Percentiles rank a stretch among this genome's conserved stretches.
Evolutionary conservation across 2,329 filamentous ascomycete species (phyloP).

Genomic region (Capronia americana): DNA sequence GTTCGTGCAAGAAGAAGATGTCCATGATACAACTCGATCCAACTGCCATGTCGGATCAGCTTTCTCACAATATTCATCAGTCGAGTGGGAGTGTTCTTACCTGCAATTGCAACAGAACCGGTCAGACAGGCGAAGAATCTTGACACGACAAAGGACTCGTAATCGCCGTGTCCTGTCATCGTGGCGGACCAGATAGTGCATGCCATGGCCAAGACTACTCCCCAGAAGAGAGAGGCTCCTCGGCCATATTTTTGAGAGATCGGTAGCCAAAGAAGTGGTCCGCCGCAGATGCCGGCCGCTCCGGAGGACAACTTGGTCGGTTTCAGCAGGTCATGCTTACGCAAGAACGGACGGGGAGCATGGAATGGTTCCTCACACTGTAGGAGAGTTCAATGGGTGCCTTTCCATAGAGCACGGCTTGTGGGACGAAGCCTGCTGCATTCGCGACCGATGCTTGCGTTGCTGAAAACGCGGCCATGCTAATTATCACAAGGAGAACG

Average conservation of each 20-base stretch:
- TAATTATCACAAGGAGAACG: conserved; percentile 35
- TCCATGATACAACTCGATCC: conserved; percentile 6
- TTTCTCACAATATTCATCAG: too few relatives aligned
- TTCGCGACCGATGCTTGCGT: too few relatives aligned
- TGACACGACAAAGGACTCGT: too few relatives aligned
- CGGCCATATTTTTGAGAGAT: conserved; percentile 1
- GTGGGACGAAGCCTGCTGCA: too few relatives aligned
- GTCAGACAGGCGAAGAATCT: too few relatives aligned
- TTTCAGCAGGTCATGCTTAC: conserved; percentile 37
- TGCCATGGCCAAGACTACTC: not conserved
- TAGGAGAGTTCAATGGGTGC: too few relatives aligned
- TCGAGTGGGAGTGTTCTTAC: too few relatives aligned
- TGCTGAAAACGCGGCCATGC: too few relatives aligned
- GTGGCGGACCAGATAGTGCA: conserved; percentile 5
- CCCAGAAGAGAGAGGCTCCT: conserved; percentile 1
- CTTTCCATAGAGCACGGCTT: too few relatives aligned
- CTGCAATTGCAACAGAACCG: too few relatives aligned
- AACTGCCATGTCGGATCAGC: not conserved
- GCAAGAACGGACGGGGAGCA: too few relatives aligned
- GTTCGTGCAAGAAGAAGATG: conserved; percentile 1
- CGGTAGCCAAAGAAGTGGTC: conserved; percentile 4
- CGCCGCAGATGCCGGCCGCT: not conserved
- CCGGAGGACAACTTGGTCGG: conserved; percentile 24
- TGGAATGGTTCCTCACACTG: too few relatives aligned
- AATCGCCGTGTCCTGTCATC: conserved; percentile 6